phyloP scores from a whole-genome alignment of 257 asterid species.

The Cynanchum wilfordii region DNA sequence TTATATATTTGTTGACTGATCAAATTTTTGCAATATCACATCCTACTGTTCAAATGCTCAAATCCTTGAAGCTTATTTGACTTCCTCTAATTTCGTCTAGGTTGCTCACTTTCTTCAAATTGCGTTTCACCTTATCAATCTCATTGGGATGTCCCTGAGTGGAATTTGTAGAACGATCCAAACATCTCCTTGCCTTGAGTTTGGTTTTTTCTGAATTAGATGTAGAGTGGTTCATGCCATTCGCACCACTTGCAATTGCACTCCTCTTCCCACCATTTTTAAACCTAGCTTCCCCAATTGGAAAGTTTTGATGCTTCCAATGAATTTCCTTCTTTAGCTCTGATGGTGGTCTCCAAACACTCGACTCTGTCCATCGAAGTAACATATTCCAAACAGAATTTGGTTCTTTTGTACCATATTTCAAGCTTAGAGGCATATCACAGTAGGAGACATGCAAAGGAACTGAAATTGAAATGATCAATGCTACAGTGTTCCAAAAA shows the following conservation, averaged over 20 bases:
- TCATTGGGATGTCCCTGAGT: slow-evolving; percentile 32
- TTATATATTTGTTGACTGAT: too few relatives aligned
- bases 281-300: slow-evolving; percentile 22
- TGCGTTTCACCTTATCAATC: slow-evolving; percentile 28
- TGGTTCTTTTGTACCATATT: slow-evolving; percentile 41
- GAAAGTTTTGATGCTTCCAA: slow-evolving; percentile 20
- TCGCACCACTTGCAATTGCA: slow-evolving; percentile 15
- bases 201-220: slow-evolving; percentile 34
- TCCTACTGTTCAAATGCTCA: slow-evolving; percentile 14
- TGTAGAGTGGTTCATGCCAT: slow-evolving; percentile 15
- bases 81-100: slow-evolving; percentile 20
- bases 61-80: slow-evolving; percentile 16
- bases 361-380: slow-evolving; percentile 49
- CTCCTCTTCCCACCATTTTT: slow-evolving; percentile 24
- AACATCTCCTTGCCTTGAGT: slow-evolving; percentile 24
- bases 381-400: slow-evolving; percentile 57
- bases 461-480: slow-evolving; percentile 32
- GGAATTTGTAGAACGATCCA: slow-evolving; percentile 19
- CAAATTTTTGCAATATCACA: too few relatives aligned
- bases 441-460: slow-evolving; percentile 33
- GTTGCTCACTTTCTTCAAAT: slow-evolving; percentile 30
- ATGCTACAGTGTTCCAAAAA: too few relatives aligned
- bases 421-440: slow-evolving; percentile 42
- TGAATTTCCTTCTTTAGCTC: slow-evolving; percentile 17
- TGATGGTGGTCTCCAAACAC: slow-evolving; percentile 32